Percentiles rank a stretch among this genome's conserved stretches.
phyloP scores from a whole-genome alignment of 345 rosid species.

The Linum usitatissimum region DNA sequence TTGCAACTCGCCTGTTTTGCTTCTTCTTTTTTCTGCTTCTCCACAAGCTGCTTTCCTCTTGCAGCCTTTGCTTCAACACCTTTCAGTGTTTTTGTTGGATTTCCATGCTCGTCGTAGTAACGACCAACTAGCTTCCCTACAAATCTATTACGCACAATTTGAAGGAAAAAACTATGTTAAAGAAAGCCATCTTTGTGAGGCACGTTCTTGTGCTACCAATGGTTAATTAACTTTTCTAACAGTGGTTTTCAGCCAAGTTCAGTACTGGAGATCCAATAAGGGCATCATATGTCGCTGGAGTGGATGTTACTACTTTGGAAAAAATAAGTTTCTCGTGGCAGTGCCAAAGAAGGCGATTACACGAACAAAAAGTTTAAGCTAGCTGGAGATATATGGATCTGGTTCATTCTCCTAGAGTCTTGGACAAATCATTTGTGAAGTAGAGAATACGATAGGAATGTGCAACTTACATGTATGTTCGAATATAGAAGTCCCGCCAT shows the following conservation, averaged over 20 bases:
- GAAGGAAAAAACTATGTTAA: conserved; percentile 6
- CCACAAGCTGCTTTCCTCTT: conserved; percentile 84
- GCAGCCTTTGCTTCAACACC: conserved; percentile 92
- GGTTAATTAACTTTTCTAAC: not conserved
- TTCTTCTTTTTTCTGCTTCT: conserved; percentile 83
- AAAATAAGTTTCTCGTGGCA: not conserved
- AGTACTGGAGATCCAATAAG: too few relatives aligned
- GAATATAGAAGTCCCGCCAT: conserved; percentile 82
- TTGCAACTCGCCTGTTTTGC: conserved; percentile 80
- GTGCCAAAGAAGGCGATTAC: not conserved
- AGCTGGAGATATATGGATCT: not conserved
- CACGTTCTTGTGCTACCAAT: too few relatives aligned
- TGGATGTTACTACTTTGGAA: not conserved
- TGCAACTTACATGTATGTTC: conserved; percentile 64
- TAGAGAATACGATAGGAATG: not conserved
- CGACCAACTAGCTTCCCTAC: conserved; percentile 83
- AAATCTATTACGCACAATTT: conserved; percentile 30
- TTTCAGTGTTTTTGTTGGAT: conserved; percentile 74
- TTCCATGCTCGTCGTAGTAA: conserved; percentile 68
- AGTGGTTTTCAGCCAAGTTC: not conserved
- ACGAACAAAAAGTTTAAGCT: not conserved
- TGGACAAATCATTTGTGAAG: not conserved
- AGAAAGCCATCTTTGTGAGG: too few relatives aligned
- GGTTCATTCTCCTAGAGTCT: not conserved
- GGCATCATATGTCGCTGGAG: not conserved